Conservation (phyloP, 176 grass and related monocot genomes). For the Cenchrus americanus region DNA sequence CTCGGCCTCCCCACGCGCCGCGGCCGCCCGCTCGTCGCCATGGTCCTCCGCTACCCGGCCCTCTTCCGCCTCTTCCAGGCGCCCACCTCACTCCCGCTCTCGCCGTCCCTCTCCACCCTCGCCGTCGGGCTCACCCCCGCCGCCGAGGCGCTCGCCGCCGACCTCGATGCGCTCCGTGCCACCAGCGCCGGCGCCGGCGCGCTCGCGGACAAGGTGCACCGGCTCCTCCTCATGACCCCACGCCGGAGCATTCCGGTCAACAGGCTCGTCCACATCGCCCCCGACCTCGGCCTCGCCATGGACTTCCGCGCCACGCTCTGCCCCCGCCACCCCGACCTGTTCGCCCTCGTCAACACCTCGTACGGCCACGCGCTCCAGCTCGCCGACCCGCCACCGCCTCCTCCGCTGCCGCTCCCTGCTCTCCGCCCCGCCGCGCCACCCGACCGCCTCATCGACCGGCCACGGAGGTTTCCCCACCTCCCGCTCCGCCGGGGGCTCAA, state of each 20-base stretch:
- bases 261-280: constrained; percentile 70
- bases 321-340: constrained; percentile 50
- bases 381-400: constrained; percentile 36
- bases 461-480: constrained; percentile 60
- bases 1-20: constrained; percentile 55
- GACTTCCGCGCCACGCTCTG: constrained; percentile 70
- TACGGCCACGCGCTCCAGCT: constrained; percentile 60
- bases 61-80: constrained; percentile 70
- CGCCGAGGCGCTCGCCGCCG: constrained; percentile 45
- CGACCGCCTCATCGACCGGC: constrained; percentile 63
- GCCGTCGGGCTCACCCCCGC: constrained; percentile 68
- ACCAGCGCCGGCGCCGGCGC: background rate
- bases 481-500: constrained; percentile 70
- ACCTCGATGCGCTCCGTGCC: constrained; percentile 31
- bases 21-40: constrained; percentile 52
- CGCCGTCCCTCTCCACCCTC: constrained; percentile 45
- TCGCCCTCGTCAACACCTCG: constrained; percentile 57
- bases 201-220: constrained; percentile 59
- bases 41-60: constrained; percentile 74
- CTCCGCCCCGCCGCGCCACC: background rate
- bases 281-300: constrained; percentile 72
- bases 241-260: constrained; percentile 42
- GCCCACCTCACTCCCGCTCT: constrained; percentile 37
- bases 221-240: constrained; percentile 60
- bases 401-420: constrained; percentile 41